Base-by-base conservation (phyloP, 768 basidiomycete species). In the Boletus subcaerulescens region DNA sequence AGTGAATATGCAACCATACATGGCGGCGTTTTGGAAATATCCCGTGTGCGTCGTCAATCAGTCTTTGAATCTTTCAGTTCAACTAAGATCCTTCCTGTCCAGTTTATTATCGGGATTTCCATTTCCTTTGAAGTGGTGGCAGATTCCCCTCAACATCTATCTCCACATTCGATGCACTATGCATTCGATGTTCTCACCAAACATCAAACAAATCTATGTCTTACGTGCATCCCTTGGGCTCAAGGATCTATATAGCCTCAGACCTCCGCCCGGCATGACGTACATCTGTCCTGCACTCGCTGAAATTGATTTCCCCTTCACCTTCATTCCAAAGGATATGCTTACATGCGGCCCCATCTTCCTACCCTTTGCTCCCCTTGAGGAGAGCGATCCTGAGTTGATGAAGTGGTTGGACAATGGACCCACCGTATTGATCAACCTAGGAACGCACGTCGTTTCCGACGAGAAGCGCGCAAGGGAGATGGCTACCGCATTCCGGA, bases 51-150 rank as follows among this genome's bases (percentile, higher is more conserved):
- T 57, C 44, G 2, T 22, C 5, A 11, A 11, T 26, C 10, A 10
- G 2, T 45, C 11, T 48, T 32, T 33, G 4, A 1, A 20, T 32
- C 11, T 35, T 24, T 41, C 26, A 13, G 11, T 5, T 11, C 33
- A 8, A 12, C 39, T 48, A 3, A 54, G 22, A 6, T 7, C 14
- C 24, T 31, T 20, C 39, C n/a, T 7, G 4, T 7, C 13, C 10
- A 57, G 60, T 13, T 3, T 53, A 3, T 35, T 48, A 18, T 61
- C 60, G 4, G 60, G 55, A 18, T 45, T 51, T 36, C 29, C 43
- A 17, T 60, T 39, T 14, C 60, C 60, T 5, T 45, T 57, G n/a
- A 45, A 61, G 29, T 57, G 60, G 60, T 61, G 45, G 54, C 52
- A 61, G 32, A 41, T 57, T 17, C 55, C 48, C 13, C 26, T 61